Percentiles rank a stretch among this genome's conserved stretches.
These are phyloP conservation scores for Areca catechu DNA, from an alignment of 176 grass and related monocot species.

Conservation along the genomic window DNA sequence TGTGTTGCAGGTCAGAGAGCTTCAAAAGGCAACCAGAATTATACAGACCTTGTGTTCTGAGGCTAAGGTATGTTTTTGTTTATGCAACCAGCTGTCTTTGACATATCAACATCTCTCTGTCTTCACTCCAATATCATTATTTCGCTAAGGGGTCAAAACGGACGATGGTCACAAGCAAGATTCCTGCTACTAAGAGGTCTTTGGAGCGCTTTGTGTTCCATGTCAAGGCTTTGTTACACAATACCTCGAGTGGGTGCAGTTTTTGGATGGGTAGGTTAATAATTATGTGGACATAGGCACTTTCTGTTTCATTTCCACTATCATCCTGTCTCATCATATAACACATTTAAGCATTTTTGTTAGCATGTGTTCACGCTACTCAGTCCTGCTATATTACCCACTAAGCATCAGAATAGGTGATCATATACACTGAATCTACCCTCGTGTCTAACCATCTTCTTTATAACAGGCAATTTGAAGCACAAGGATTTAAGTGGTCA, in stretches of 20 bases:
- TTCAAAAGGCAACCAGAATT: constrained; percentile 75
- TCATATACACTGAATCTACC: too few relatives aligned
- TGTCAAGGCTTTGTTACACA: constrained; percentile 72
- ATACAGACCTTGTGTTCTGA: constrained; percentile 84
- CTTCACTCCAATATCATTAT: not conserved
- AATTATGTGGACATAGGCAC: too few relatives aligned
- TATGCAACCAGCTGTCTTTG: not conserved
- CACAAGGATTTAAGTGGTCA: constrained; percentile 70
- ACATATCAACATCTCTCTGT: not conserved
- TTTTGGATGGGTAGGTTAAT: constrained; percentile 46
- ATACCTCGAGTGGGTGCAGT: constrained; percentile 34
- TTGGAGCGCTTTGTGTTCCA: constrained; percentile 71
- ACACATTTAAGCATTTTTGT: too few relatives aligned
- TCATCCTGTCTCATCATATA: too few relatives aligned
- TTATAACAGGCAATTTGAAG: constrained; percentile 50
- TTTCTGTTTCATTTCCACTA: too few relatives aligned
- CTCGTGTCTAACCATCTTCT: not conserved
- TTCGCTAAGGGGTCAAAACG: constrained; percentile 45
- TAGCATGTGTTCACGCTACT: too few relatives aligned
- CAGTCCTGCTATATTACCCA: too few relatives aligned
- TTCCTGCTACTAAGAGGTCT: constrained; percentile 70
- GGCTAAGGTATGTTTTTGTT: constrained; percentile 45
- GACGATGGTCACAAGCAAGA: constrained; percentile 83
- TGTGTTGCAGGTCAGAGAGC: constrained; percentile 43
- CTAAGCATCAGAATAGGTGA: too few relatives aligned